Evolutionary conservation across 371 early-diverging fungal species (phyloP), one percentile per base, ranked within the genome.

Genomic region (Mucor plumbeus): DNA sequence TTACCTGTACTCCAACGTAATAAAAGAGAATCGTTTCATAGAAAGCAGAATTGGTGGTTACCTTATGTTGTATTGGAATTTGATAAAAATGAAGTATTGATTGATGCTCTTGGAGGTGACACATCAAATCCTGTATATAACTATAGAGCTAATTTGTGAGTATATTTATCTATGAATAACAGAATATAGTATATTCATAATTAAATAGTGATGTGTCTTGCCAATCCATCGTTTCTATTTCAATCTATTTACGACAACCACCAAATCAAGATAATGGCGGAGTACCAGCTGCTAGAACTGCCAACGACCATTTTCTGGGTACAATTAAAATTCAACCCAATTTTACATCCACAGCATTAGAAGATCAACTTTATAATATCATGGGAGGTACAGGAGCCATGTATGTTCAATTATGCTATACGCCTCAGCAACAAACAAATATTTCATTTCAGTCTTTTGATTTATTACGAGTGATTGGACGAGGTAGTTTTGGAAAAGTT

Each of bases 401-500:
- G 56, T 85, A 83, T 63, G 80, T 91, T 19, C 91, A 93, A 74
- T 70, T 88, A 26, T 90, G 89, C 70, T 94, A 87, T 81, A 87
- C 87, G 67, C 81, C 84, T 33, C 87, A 86, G 56, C 89, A 87
- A 65, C 65, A 87, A 84, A 74, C 79, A 14, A 84, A 81, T 90
- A 82, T 96, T 66, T 82, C 91, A 7, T 92, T 97, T 54, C 93
- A 96, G 62, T 94, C 97, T 57, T 98, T 98, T 82, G 96, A 97
- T 69, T 80, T 98, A 63, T 87, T 98, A 41, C 94, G 93, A 75
- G 96, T 97, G 35, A 92, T 99, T 69, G 99, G 99, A 43, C 93
- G 94, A 77, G 99, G 98, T 19, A 89, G 90, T 70, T 98, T 98
- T 86, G 98, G 98, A 68, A 98, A 98, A 87, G 95, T 99, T 13